These are phyloP conservation scores for Pseudocercospora pini-densiflorae DNA, from an alignment of 2,329 filamentous ascomycete species.

Conservation along the genomic window DNA sequence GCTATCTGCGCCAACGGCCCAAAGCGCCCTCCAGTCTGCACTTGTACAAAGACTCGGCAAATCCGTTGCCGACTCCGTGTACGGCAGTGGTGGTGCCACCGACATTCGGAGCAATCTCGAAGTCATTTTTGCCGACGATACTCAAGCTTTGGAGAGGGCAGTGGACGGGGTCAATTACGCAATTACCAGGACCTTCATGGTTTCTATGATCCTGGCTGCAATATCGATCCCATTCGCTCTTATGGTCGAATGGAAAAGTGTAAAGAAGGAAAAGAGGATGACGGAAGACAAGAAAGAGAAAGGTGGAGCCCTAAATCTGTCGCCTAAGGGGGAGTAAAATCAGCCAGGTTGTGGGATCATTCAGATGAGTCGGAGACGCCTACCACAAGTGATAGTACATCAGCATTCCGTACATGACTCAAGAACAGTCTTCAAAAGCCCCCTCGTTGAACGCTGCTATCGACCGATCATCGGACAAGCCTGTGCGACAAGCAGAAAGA, in stretches of 20 bases:
- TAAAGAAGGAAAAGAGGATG: slow-evolving; percentile 39
- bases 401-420: no score
- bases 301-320: not conserved
- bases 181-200: slow-evolving; percentile 15
- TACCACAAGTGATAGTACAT: no score
- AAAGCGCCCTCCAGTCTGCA: not conserved
- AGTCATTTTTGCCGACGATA: not conserved
- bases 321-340: not conserved
- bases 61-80: slow-evolving; percentile 37
- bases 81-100: not conserved
- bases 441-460: no score
- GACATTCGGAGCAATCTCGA: slow-evolving; percentile 1
- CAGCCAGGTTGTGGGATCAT: not conserved
- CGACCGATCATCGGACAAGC: no score
- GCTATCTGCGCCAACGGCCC: not conserved
- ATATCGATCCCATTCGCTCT: slow-evolving; percentile 12
- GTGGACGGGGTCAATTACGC: slow-evolving; percentile 7
- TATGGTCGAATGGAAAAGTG: slow-evolving; percentile 29
- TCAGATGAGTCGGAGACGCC: no score
- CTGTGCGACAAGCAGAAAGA: no score
- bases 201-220: slow-evolving; percentile 16
- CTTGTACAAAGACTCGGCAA: not conserved
- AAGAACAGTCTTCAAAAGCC: no score
- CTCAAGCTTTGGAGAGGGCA: not conserved
- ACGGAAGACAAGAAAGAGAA: slow-evolving; percentile 14